phyloP scores from a whole-genome alignment of 306 rosid species.

The Vigna mungo region DNA sequence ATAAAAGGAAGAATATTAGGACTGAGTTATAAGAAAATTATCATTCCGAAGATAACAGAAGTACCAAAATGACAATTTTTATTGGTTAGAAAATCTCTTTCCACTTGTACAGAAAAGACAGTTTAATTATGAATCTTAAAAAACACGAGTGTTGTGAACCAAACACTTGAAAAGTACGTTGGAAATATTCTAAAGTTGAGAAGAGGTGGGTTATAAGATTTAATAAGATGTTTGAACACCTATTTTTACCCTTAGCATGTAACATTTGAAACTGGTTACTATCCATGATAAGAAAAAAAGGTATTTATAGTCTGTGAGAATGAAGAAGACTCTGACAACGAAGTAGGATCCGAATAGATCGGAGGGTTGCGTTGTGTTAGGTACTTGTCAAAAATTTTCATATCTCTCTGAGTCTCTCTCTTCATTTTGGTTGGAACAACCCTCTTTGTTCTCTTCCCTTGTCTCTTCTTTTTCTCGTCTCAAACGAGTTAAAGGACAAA shows the following conservation, averaged over 20 bases:
- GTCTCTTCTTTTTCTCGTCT: neutral
- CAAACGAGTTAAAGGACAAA: neutral
- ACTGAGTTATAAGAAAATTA: no score
- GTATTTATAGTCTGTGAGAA: conserved; percentile 22
- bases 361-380: conserved; percentile 40
- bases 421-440: conserved; percentile 12
- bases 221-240: neutral
- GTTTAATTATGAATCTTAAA: no score
- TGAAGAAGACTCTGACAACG: conserved; percentile 39
- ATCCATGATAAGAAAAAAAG: neutral
- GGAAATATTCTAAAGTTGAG: no score
- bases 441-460: neutral
- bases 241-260: neutral
- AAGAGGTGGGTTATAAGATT: neutral
- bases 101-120: no score
- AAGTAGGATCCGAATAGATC: conserved; percentile 61
- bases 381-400: conserved; percentile 21
- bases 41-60: no score
- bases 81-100: no score
- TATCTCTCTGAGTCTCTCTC: conserved; percentile 27
- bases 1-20: no score
- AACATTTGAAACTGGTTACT: neutral
- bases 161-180: no score
- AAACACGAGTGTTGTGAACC: no score
- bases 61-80: no score